phyloP scores from a whole-genome alignment of 352 stramenopile species.

The Blastocystis hominis region DNA sequence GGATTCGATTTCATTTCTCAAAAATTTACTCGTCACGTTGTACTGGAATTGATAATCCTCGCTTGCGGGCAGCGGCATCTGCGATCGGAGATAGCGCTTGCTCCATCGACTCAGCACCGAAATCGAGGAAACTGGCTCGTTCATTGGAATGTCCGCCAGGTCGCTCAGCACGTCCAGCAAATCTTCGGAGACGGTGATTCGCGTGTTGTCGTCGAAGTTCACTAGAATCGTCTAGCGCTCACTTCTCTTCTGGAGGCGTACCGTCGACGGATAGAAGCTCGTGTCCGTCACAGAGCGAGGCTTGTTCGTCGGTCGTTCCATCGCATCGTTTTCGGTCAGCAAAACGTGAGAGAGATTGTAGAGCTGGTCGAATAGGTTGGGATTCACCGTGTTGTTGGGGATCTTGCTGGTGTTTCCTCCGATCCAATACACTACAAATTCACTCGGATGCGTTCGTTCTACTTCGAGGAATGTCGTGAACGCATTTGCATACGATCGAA shows the following conservation, averaged over 20 bases:
- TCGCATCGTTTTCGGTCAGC: not conserved
- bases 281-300: not conserved
- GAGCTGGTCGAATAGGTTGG: constrained; percentile 48
- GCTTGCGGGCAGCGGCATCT: not conserved
- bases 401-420: not conserved
- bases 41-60: not conserved
- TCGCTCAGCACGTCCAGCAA: constrained; percentile 3
- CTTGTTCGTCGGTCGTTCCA: not conserved
- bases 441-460: not conserved
- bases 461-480: not conserved
- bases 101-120: not conserved
- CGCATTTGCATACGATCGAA: not conserved
- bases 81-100: constrained; percentile 17
- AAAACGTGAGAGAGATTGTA: constrained; percentile 18
- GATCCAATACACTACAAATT: not conserved
- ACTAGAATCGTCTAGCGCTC: constrained; percentile 26
- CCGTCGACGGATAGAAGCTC: not conserved
- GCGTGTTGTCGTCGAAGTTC: constrained; percentile 11
- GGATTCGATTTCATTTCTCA: not conserved
- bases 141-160: not conserved
- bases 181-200: constrained; percentile 8
- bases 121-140: not conserved
- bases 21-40: not conserved
- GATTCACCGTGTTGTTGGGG: not conserved
- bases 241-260: not conserved